These are phyloP conservation scores for Paraurostyla sp. DNA, from an alignment of 73 alveolate species.

Conservation along the genomic window DNA sequence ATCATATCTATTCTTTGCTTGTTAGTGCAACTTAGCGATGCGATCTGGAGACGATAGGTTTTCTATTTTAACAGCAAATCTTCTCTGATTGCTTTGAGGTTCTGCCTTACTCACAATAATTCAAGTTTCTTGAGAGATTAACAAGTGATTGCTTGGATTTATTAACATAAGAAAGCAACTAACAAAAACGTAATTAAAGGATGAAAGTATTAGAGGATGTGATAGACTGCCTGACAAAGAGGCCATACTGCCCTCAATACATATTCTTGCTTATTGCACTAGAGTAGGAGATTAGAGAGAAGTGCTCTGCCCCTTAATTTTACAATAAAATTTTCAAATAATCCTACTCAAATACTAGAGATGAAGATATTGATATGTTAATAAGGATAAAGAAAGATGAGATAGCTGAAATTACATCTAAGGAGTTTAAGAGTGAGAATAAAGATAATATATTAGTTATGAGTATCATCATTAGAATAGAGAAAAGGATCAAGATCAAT, in stretches of 20 bases:
- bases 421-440: conserved; percentile 6
- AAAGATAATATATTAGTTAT: conserved; percentile 20
- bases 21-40: not conserved
- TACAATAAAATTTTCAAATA: not conserved
- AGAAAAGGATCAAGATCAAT: too few relatives aligned
- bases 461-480: not conserved
- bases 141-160: conserved; percentile 10
- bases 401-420: conserved; percentile 16
- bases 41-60: conserved; percentile 13
- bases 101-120: too few relatives aligned
- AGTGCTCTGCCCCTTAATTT: not conserved
- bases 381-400: conserved; percentile 32
- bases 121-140: not conserved
- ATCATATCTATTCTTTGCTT: conserved; percentile 6
- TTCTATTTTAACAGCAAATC: not conserved
- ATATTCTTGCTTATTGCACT: conserved; percentile 41
- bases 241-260: conserved; percentile 22
- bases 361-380: conserved; percentile 43
- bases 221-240: not conserved
- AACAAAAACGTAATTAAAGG: not conserved
- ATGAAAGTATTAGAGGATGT: not conserved
- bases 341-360: not conserved
- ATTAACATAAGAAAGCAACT: not conserved
- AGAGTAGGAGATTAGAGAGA: conserved; percentile 3
- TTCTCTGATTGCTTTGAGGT: too few relatives aligned